Conservation (phyloP, 148 eudicot genomes). For the Diospyros kaki region DNA sequence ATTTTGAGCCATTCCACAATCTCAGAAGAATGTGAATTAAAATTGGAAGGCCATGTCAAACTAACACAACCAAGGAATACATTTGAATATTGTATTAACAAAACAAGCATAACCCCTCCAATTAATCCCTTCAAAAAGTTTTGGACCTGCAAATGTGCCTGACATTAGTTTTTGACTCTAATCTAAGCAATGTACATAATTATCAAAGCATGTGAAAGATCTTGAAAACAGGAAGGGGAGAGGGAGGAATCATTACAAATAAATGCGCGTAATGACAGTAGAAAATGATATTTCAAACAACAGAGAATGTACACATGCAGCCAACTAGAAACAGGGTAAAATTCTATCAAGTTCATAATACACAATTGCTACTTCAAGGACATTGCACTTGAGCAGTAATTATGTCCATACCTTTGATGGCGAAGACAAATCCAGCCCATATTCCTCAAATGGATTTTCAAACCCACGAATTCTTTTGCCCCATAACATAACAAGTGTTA, state of each 20-base stretch:
- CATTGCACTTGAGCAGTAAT: not conserved
- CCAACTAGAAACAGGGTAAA: not conserved
- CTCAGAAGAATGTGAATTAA: conserved; percentile 38
- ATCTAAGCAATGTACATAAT: not conserved
- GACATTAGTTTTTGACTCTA: not conserved
- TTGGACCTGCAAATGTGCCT: conserved; percentile 45
- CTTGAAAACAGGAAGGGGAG: too few relatives aligned
- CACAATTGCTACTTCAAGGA: not conserved
- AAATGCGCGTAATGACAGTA: too few relatives aligned
- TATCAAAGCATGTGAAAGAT: not conserved
- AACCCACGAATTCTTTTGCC: conserved; percentile 88
- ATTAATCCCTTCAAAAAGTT: conserved; percentile 57
- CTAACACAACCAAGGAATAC: conserved; percentile 52
- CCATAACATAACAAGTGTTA: conserved; percentile 70
- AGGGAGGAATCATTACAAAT: too few relatives aligned
- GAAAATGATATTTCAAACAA: not conserved
- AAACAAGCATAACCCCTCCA: conserved; percentile 71
- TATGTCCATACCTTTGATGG: conserved; percentile 44
- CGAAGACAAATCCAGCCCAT: conserved; percentile 78
- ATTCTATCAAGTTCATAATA: not conserved
- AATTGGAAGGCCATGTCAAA: conserved; percentile 52
- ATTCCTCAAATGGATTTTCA: conserved; percentile 70
- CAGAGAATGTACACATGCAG: not conserved
- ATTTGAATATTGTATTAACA: conserved; percentile 55
- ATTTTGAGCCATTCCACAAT: conserved; percentile 43